phyloP scores from a whole-genome alignment of 1,139 yeast genomes.

The Suhomyces ambrosiae region DNA sequence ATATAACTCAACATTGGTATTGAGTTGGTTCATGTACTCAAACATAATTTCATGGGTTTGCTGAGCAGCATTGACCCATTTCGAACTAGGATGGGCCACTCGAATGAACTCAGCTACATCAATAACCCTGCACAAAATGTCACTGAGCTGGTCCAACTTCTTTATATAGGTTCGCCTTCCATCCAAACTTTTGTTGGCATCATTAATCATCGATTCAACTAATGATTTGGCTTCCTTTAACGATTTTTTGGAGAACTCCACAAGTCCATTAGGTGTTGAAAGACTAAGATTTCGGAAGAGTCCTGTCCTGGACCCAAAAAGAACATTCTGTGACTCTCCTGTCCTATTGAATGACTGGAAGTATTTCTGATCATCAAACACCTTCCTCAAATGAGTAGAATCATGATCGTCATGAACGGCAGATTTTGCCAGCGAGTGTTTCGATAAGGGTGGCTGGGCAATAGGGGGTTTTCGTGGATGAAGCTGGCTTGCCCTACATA shows the following conservation, averaged over 20 bases:
- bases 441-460: neutral
- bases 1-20: constrained; percentile 80
- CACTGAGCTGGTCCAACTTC: constrained; percentile 82
- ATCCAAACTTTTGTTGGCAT: constrained; percentile 37
- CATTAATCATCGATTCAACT: constrained; percentile 56
- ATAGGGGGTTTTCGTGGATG: constrained; percentile 2
- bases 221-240: constrained; percentile 62
- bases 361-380: constrained; percentile 51
- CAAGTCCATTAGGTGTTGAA: constrained; percentile 68
- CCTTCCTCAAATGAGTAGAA: constrained; percentile 26
- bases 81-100: constrained; percentile 77
- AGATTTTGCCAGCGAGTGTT: neutral
- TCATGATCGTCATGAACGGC: constrained; percentile 6
- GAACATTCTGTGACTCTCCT: constrained; percentile 16
- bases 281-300: constrained; percentile 73
- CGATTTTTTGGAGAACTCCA: constrained; percentile 66
- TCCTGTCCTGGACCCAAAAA: constrained; percentile 46
- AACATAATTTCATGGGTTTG: constrained; percentile 85
- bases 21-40: constrained; percentile 90
- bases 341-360: constrained; percentile 37
- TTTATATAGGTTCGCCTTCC: constrained; percentile 59
- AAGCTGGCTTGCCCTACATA: constrained; percentile 8
- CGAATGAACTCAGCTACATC: constrained; percentile 93
- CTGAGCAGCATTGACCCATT: constrained; percentile 81
- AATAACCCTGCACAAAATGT: constrained; percentile 85